phyloP scores from a whole-genome alignment of 1,284 basidiomycete species.

The Boletus albobrunnescens region DNA sequence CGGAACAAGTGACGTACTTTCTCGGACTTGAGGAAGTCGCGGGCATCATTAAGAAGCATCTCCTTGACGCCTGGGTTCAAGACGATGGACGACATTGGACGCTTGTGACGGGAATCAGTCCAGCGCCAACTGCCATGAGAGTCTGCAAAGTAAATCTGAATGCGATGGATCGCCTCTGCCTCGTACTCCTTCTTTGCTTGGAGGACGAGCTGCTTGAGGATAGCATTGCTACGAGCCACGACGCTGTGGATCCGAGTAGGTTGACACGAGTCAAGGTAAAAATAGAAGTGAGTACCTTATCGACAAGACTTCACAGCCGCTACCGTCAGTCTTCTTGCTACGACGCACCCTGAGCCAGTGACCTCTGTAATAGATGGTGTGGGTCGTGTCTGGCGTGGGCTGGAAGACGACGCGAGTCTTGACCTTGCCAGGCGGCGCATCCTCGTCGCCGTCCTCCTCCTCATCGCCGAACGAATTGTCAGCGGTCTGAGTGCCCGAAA shows the following conservation, averaged over 20 bases:
- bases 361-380: conserved; percentile 76
- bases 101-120: conserved; percentile 78
- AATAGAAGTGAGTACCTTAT: conserved; percentile 49
- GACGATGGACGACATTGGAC: conserved; percentile 75
- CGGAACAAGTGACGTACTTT: conserved; percentile 46
- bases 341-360: conserved; percentile 76
- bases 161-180: conserved; percentile 75
- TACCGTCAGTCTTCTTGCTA: conserved; percentile 59
- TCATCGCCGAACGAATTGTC: conserved; percentile 64
- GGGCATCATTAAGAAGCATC: conserved; percentile 74
- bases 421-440: conserved; percentile 53
- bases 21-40: conserved; percentile 75
- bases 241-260: conserved; percentile 44
- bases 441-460: conserved; percentile 53
- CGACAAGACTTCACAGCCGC: conserved; percentile 65
- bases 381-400: conserved; percentile 77
- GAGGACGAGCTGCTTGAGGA: conserved; percentile 80
- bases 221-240: conserved; percentile 72
- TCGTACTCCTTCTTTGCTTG: conserved; percentile 84
- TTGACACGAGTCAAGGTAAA: conserved; percentile 5
- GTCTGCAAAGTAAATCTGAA: conserved; percentile 82
- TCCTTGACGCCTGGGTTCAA: conserved; percentile 80
- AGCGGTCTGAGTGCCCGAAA: conserved; percentile 42
- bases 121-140: conserved; percentile 82
- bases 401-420: conserved; percentile 81